Percentiles rank a stretch among this genome's conserved stretches.
phyloP scores from a whole-genome alignment of 2,329 filamentous ascomycete genomes.

The Apiospora kogelbergensis region DNA sequence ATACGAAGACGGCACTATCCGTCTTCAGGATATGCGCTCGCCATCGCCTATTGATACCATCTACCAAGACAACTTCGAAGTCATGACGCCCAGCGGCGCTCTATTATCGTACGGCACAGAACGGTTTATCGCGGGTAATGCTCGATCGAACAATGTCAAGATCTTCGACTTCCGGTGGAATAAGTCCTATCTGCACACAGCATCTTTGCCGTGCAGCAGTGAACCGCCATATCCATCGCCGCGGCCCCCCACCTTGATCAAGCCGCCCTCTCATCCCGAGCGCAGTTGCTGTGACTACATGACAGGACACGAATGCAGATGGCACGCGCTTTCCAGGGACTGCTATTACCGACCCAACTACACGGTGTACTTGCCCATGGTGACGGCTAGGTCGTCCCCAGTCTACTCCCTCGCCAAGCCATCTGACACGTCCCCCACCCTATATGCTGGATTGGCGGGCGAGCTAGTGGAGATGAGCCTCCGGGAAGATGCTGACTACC shows the following conservation, averaged over 20 bases:
- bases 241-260: conserved; percentile 22
- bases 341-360: conserved; percentile 50
- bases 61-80: conserved; percentile 54
- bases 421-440: conserved; percentile 44
- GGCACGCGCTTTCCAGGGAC: conserved; percentile 44
- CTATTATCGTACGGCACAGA: conserved; percentile 51
- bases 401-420: conserved; percentile 50
- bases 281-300: conserved; percentile 35
- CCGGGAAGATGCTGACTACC: conserved; percentile 18
- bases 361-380: conserved; percentile 42
- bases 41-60: conserved; percentile 45
- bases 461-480: conserved; percentile 44
- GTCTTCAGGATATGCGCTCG: conserved; percentile 51
- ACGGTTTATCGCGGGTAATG: conserved; percentile 51
- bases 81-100: conserved; percentile 44
- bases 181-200: conserved; percentile 48
- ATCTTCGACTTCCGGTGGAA: conserved; percentile 56
- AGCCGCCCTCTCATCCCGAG: conserved; percentile 18
- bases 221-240: conserved; percentile 37
- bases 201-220: conserved; percentile 45
- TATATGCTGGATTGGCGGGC: conserved; percentile 51
- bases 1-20: conserved; percentile 54
- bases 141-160: conserved; percentile 42
- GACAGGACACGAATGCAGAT: conserved; percentile 39
- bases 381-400: conserved; percentile 22